These are phyloP conservation scores for Mycena epipterygia DNA, from an alignment of 768 basidiomycete species.

Conservation along the genomic window DNA sequence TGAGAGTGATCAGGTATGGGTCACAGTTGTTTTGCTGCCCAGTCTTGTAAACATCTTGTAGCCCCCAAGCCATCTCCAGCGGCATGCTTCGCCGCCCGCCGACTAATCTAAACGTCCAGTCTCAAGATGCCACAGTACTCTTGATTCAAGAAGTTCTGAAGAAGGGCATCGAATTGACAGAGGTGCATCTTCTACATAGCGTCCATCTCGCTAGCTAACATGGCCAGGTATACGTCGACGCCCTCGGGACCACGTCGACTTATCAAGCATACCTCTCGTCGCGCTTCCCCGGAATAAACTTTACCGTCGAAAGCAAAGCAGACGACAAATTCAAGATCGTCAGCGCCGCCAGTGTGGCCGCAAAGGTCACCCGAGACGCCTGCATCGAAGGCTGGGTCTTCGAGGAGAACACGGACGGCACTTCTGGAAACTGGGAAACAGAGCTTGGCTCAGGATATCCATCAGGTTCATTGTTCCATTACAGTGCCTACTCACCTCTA, in stretches of 20 bases:
- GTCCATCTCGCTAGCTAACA: not conserved
- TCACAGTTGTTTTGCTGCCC: not conserved
- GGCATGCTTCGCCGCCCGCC: constrained; percentile 92
- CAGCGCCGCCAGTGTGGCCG: constrained; percentile 96
- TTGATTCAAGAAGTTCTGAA: constrained; percentile 90
- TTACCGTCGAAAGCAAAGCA: constrained; percentile 93
- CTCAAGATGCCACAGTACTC: constrained; percentile 89
- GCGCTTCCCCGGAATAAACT: constrained; percentile 85
- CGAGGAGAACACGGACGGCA: constrained; percentile 64
- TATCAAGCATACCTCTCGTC: constrained; percentile 89
- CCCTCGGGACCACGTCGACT: constrained; percentile 87
- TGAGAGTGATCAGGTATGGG: constrained; percentile 77
- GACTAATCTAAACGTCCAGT: constrained; percentile 88
- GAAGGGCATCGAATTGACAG: constrained; percentile 83
- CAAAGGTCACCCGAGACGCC: constrained; percentile 95
- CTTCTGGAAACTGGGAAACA: constrained; percentile 44
- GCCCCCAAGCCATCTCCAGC: constrained; percentile 91
- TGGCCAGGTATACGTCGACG: constrained; percentile 92
- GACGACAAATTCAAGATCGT: constrained; percentile 98
- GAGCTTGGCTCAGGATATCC: constrained; percentile 91
- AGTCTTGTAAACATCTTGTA: constrained; percentile 43
- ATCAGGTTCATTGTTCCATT: constrained; percentile 64
- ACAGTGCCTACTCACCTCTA: not conserved
- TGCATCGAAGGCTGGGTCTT: constrained; percentile 91
- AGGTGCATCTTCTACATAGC: constrained; percentile 59